Evolutionary conservation across 441 rosid species (phyloP), one percentile per base, ranked within the genome.

Genomic region (Erodium trifolium): DNA sequence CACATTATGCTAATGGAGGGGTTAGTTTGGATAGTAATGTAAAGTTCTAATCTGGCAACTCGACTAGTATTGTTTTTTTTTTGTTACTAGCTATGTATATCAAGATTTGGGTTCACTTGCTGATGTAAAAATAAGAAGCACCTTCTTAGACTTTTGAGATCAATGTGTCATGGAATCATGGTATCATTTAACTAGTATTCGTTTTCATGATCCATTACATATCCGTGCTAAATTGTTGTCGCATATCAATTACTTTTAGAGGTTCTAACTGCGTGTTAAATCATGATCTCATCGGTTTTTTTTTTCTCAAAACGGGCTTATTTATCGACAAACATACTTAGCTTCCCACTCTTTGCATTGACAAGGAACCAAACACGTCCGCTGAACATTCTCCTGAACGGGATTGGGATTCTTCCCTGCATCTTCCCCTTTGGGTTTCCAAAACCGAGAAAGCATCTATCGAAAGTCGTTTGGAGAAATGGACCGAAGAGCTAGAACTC

Each of bases 361-460:
- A 65, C 68, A 79, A 81, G 85, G 79, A 75, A 63, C 60, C 68
- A 10, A 53, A 71, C 78, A 66, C 41, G 70, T 65, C 78, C 37
- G 29, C 68, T 60, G 59, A 59, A 69, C 71, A 34, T 59, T 73
- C 82, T 41, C 78, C 37, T n/a, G 74, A 76, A 49, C 91, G 34
- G 34, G 34, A 31, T 31, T 31, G 96, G 97, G 98, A 93, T 71
- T 87, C 92, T 79, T 83, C 86, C 17, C 79, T 93, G 80, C 97
- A 91, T 79, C 87, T 93, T 23, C 98, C 98, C 6, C 87, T 89
- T 8, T 91, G 96, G 97, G 90, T 93, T 76, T 82, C 95, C 0
- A 81, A 82, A 18, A 88, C 88, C 11, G 97, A 93, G 84, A 87
- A 76, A 74, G 87, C 88, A 2, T 78, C 85, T 63, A 89, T 93